Evolutionary conservation across 2,329 filamentous ascomycete species (phyloP).

Genomic region (Colletotrichum filicis): DNA sequence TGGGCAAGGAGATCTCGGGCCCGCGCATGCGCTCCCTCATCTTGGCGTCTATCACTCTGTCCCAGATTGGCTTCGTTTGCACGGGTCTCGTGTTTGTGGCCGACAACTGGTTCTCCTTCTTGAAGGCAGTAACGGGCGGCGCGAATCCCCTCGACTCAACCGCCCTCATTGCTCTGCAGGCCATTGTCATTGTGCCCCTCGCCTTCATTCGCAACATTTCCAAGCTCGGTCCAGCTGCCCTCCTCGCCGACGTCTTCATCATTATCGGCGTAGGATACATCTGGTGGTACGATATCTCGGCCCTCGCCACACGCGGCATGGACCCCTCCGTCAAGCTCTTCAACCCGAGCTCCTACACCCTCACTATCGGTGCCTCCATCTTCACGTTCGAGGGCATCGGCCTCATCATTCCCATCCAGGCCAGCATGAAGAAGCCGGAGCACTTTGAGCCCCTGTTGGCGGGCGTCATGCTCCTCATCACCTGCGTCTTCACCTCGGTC

Average conservation of each 20-base stretch:
- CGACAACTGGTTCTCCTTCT: slow-evolving; percentile 77
- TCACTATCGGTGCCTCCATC: slow-evolving; percentile 79
- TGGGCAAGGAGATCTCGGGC: slow-evolving; percentile 75
- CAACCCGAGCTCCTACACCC: slow-evolving; percentile 75
- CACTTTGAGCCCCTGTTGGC: slow-evolving; percentile 74
- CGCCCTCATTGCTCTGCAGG: slow-evolving; percentile 73
- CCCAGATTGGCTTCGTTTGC: slow-evolving; percentile 82
- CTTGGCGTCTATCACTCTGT: slow-evolving; percentile 76
- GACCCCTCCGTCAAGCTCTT: slow-evolving; percentile 73
- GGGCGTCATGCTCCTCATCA: slow-evolving; percentile 78
- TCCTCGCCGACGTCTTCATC: slow-evolving; percentile 79
- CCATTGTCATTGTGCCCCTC: slow-evolving; percentile 73
- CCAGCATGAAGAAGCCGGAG: slow-evolving; percentile 84
- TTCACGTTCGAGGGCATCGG: slow-evolving; percentile 99
- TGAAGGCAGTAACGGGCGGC: slow-evolving; percentile 68
- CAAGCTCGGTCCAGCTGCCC: slow-evolving; percentile 75
- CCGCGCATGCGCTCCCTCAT: slow-evolving; percentile 72
- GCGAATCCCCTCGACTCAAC: slow-evolving; percentile 63
- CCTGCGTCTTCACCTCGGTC: slow-evolving; percentile 77
- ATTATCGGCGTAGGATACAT: slow-evolving; percentile 78
- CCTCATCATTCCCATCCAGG: slow-evolving; percentile 97
- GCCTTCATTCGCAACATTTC: slow-evolving; percentile 80
- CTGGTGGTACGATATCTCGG: slow-evolving; percentile 75
- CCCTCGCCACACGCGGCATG: slow-evolving; percentile 66
- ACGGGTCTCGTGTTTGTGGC: slow-evolving; percentile 82